Conservation (phyloP, 306 rosid species). For the Comarum palustre region DNA sequence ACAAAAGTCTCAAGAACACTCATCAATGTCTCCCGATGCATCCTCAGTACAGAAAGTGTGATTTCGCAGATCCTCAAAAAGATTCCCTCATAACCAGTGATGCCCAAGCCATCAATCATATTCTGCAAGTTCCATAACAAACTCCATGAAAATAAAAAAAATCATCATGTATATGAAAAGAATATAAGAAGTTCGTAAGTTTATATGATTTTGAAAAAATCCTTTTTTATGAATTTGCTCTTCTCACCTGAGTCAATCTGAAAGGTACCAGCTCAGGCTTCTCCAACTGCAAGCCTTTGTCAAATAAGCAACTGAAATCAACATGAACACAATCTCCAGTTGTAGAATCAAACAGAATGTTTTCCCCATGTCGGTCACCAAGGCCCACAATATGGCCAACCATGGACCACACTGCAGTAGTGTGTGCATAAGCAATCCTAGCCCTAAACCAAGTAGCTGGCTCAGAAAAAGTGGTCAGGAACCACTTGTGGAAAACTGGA, state of each 20-base stretch:
- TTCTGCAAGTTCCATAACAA: slow-evolving; percentile 53
- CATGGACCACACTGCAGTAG: slow-evolving; percentile 99
- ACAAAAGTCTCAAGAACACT: slow-evolving; percentile 96
- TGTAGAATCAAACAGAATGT: slow-evolving; percentile 92
- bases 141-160: slow-evolving; percentile 29
- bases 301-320: slow-evolving; percentile 97
- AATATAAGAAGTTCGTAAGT: not conserved
- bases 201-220: not conserved
- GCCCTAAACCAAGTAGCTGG: slow-evolving; percentile 99
- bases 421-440: slow-evolving; percentile 89
- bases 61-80: slow-evolving; percentile 91
- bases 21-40: slow-evolving; percentile 89
- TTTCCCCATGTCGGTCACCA: slow-evolving; percentile 96
- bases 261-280: slow-evolving; percentile 98
- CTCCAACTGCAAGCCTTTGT: slow-evolving; percentile 93
- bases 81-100: slow-evolving; percentile 89
- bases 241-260: slow-evolving; percentile 88
- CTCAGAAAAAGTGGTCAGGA: slow-evolving; percentile 88
- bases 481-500: slow-evolving; percentile 90
- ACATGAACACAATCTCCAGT: slow-evolving; percentile 95
- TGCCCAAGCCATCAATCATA: slow-evolving; percentile 97
- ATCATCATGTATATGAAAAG: slow-evolving; percentile 23
- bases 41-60: slow-evolving; percentile 88
- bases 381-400: slow-evolving; percentile 98
- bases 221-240: not conserved